Conservation (phyloP, 176 grass and related monocot genomes). For the Ananas comosus region DNA sequence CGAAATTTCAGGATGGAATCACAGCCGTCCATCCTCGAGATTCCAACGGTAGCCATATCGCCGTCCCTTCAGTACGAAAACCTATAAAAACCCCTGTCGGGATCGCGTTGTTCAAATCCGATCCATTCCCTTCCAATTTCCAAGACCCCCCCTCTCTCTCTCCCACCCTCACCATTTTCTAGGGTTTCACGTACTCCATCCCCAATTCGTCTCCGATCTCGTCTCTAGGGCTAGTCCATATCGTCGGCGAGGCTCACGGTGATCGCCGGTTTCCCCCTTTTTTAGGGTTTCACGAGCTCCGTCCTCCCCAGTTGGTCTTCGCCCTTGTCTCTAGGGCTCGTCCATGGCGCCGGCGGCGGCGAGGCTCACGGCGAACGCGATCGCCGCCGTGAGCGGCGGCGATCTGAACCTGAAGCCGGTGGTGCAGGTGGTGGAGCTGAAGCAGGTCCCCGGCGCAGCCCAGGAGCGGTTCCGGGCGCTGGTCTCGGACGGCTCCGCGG, state of each 20-base stretch:
- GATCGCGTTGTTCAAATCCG: neutral
- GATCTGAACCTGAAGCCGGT: constrained; percentile 56
- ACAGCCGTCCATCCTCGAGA: neutral
- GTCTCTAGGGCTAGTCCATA: neutral
- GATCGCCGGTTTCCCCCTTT: constrained; percentile 24
- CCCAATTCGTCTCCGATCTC: neutral
- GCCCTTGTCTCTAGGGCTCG: neutral
- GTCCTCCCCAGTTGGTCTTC: neutral
- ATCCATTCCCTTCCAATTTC: neutral
- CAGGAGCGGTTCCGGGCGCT: constrained; percentile 49
- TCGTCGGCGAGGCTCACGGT: constrained; percentile 41
- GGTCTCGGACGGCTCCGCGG: constrained; percentile 49
- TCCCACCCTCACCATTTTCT: neutral
- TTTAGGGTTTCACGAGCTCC: neutral
- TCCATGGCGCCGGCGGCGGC: constrained; percentile 13
- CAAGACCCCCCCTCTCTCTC: neutral
- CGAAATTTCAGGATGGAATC: neutral
- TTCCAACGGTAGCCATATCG: neutral
- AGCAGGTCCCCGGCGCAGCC: constrained; percentile 8
- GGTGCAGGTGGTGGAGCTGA: constrained; percentile 59
- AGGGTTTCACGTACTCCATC: neutral
- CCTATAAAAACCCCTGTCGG: neutral
- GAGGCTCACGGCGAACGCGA: constrained; percentile 53
- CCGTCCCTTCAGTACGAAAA: neutral
- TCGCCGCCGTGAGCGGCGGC: constrained; percentile 34